Conservation (phyloP, 768 basidiomycete genomes). For the Mycena vitilis region DNA sequence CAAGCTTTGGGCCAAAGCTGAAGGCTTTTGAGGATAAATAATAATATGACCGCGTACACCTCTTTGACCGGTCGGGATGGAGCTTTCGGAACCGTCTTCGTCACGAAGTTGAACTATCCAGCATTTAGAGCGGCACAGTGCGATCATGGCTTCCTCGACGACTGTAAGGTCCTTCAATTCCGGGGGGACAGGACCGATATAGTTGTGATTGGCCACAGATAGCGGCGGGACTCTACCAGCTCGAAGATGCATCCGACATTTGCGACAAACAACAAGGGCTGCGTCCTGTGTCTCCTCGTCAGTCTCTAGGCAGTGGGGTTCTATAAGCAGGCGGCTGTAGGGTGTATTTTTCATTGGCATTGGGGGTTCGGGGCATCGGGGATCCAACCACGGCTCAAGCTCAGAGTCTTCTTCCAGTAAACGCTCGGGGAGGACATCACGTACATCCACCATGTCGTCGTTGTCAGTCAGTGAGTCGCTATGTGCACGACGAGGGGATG, state of each 20-base stretch:
- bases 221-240: background rate
- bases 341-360: background rate
- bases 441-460: no score
- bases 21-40: background rate
- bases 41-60: background rate
- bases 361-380: no score
- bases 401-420: no score
- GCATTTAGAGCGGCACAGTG: background rate
- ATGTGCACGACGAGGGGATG: no score
- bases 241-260: background rate
- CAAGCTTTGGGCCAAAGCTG: background rate
- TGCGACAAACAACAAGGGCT: background rate
- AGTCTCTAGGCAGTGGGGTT: background rate
- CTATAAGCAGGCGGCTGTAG: background rate
- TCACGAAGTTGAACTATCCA: background rate
- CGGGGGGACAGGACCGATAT: background rate
- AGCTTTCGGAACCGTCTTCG: no score
- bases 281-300: background rate
- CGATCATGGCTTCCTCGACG: background rate
- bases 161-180: background rate
- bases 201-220: background rate
- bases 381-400: no score
- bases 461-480: no score
- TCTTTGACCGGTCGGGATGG: background rate
- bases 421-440: no score